Percentiles rank a stretch among this genome's conserved stretches.
These are phyloP conservation scores for Adiantum capillusveneris DNA, from an alignment of 75 land plant species.

Conservation along the genomic window DNA sequence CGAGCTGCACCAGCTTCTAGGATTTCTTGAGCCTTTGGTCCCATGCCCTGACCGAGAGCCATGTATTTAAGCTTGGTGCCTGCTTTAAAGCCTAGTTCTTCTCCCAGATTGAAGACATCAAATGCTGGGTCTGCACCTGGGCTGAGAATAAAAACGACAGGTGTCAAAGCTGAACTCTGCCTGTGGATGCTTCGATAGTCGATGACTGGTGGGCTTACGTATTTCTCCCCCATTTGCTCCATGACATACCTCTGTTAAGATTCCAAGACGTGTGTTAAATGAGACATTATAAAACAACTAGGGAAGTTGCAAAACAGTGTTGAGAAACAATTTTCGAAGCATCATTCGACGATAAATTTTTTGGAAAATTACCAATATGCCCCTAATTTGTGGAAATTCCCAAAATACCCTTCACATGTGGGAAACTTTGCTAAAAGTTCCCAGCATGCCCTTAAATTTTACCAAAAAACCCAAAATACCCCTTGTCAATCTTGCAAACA, in stretches of 20 bases:
- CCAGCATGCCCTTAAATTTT: no score
- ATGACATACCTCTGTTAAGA: constrained; percentile 20
- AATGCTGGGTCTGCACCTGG: constrained; percentile 39
- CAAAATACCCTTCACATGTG: no score
- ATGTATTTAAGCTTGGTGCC: constrained; percentile 27
- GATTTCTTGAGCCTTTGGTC: constrained; percentile 28
- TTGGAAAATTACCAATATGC: no score
- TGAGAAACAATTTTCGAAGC: no score
- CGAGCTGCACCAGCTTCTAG: constrained; percentile 14
- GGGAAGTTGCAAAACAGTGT: no score
- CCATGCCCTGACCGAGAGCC: constrained; percentile 39
- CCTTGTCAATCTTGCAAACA: no score
- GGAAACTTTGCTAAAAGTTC: no score
- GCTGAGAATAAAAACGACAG: constrained; percentile 32
- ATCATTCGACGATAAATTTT: no score
- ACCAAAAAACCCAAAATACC: no score
- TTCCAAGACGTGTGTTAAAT: neutral
- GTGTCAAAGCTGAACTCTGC: constrained; percentile 27
- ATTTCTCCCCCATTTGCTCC: constrained; percentile 32
- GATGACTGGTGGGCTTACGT: constrained; percentile 24
- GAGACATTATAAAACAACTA: neutral
- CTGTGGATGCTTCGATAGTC: constrained; percentile 24
- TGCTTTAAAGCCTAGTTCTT: constrained; percentile 30
- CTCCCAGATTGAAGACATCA: constrained; percentile 33
- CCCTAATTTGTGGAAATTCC: no score